Percentiles rank a stretch among this genome's conserved stretches.
Conservation (phyloP, 257 asterid species). For the Mentha longifolia region DNA sequence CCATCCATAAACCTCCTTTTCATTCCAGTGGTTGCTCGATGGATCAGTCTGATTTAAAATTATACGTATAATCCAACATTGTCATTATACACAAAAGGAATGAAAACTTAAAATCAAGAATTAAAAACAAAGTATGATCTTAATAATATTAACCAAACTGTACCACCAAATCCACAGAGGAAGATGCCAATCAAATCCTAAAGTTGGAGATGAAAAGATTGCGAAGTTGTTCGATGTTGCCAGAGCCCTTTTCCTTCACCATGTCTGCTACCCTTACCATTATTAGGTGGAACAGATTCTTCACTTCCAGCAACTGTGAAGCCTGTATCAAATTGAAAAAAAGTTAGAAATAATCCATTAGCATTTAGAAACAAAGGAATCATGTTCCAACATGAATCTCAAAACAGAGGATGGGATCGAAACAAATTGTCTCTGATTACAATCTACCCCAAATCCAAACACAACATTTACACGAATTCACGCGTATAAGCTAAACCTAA, state of each 20-base stretch:
- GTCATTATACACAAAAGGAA: no score
- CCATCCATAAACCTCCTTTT: no score
- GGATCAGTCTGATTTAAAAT: no score
- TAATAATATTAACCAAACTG: no score
- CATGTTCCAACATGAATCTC: neutral
- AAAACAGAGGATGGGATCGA: neutral
- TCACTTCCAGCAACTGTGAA: constrained; percentile 3
- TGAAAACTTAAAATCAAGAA: no score
- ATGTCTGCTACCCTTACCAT: neutral
- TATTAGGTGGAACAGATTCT: neutral
- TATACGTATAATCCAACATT: no score
- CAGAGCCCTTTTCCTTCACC: neutral
- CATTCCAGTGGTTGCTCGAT: no score
- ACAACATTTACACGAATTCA: no score
- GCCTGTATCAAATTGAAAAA: neutral
- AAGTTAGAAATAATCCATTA: neutral
- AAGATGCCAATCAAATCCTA: neutral
- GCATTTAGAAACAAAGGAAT: neutral
- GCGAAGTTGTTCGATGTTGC: constrained; percentile 9
- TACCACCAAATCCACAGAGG: no score
- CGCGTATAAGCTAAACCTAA: no score
- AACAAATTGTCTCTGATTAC: no score
- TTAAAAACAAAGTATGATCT: no score
- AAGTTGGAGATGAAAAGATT: constrained; percentile 8
- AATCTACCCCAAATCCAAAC: neutral